Conservation (phyloP, 2,329 filamentous ascomycete species). For the Diaporthe ilicicola region DNA sequence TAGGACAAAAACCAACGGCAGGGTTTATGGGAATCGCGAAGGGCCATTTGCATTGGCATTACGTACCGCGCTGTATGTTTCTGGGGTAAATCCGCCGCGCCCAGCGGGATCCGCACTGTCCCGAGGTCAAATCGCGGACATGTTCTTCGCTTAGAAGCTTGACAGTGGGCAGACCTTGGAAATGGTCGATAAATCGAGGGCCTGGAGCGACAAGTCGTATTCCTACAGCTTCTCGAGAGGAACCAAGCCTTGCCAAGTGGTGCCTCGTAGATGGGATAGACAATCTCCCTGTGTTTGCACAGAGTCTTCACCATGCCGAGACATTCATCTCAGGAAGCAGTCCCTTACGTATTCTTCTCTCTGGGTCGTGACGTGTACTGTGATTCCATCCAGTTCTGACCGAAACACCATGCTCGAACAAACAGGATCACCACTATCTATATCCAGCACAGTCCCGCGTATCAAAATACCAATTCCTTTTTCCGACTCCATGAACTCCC, state of each 20-base stretch:
- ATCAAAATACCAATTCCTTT: neutral
- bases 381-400: conserved; percentile 2
- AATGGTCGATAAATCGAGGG: neutral
- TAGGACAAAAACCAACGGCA: neutral
- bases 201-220: neutral
- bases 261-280: no score
- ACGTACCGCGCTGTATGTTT: neutral
- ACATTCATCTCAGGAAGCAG: neutral
- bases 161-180: neutral
- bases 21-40: no score
- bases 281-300: no score
- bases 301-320: neutral
- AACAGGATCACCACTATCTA: neutral
- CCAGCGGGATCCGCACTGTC: neutral
- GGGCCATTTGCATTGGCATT: conserved; percentile 1
- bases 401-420: conserved; percentile 26
- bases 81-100: neutral
- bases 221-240: neutral
- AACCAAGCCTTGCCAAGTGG: conserved; percentile 8
- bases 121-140: neutral
- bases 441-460: conserved; percentile 6
- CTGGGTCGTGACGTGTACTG: conserved; percentile 11
- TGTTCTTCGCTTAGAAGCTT: neutral
- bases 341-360: neutral
- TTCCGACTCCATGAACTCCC: neutral